Percentiles rank a stretch among this genome's conserved stretches.
Evolutionary conservation across 1,284 basidiomycete species (phyloP).

Genomic region (Heterobasidion parviporum): DNA sequence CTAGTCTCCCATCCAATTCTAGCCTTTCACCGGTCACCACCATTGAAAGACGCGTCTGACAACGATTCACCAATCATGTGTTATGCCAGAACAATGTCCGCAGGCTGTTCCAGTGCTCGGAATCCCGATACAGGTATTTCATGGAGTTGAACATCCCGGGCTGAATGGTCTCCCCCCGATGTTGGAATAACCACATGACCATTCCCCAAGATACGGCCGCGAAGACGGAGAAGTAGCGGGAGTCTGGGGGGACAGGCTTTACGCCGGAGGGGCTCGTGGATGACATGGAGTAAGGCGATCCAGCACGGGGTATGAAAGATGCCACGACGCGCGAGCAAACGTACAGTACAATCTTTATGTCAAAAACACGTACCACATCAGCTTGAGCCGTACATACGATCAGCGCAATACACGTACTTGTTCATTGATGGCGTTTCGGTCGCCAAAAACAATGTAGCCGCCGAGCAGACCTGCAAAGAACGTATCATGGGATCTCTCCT

Average conservation of each 20-base stretch:
- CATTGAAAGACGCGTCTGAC: background rate
- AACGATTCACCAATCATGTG: conserved; percentile 32
- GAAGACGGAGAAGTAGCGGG: conserved; percentile 79
- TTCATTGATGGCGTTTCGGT: conserved; percentile 95
- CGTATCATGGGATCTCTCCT: conserved; percentile 76
- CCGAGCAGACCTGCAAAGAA: conserved; percentile 91
- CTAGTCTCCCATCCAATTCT: no score
- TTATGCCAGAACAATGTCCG: conserved; percentile 76
- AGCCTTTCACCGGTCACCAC: no score
- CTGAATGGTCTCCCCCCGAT: conserved; percentile 83
- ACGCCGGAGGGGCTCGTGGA: conserved; percentile 30
- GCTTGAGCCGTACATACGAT: background rate
- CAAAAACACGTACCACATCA: background rate
- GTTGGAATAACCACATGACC: conserved; percentile 96
- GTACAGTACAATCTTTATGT: conserved; percentile 85
- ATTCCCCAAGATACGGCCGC: conserved; percentile 90
- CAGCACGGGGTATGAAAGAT: conserved; percentile 76
- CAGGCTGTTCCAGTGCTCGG: conserved; percentile 64
- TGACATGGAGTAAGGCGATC: conserved; percentile 33
- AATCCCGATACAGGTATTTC: conserved; percentile 76
- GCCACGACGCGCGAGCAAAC: conserved; percentile 85
- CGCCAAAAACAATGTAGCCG: conserved; percentile 91
- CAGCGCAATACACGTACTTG: conserved; percentile 57
- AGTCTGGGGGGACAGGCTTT: conserved; percentile 74
- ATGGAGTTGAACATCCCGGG: conserved; percentile 89